phyloP scores from a whole-genome alignment of 495 filamentous ascomycete species.

The Penicillium turbatum region DNA sequence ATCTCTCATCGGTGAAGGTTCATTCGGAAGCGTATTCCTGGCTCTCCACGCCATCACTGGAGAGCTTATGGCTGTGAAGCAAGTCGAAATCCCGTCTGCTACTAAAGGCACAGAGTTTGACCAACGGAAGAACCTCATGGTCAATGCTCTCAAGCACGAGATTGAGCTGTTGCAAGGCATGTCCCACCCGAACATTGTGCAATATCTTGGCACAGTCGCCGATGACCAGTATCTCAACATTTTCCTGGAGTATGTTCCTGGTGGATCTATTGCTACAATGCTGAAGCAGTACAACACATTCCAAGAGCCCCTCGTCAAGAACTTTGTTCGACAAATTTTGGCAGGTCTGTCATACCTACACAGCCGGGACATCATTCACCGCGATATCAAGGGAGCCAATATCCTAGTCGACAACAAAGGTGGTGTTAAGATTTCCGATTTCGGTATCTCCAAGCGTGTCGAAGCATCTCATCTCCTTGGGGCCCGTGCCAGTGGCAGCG shows the following conservation, averaged over 20 bases:
- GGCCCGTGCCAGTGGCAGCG: slow-evolving; percentile 47
- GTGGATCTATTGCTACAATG: slow-evolving; percentile 96
- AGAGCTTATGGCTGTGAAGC: slow-evolving; percentile 97
- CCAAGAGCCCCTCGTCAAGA: slow-evolving; percentile 87
- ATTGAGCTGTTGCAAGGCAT: slow-evolving; percentile 92
- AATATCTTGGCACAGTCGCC: slow-evolving; percentile 90
- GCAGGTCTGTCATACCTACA: slow-evolving; percentile 94
- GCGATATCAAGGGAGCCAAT: slow-evolving; percentile 98
- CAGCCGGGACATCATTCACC: slow-evolving; percentile 92
- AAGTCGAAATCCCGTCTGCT: slow-evolving; percentile 86
- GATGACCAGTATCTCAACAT: slow-evolving; percentile 94
- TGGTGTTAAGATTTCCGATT: slow-evolving; percentile 98
- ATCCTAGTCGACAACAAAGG: slow-evolving; percentile 99
- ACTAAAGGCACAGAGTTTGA: slow-evolving; percentile 76
- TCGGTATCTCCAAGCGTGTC: slow-evolving; percentile 97
- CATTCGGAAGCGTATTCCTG: slow-evolving; percentile 94
- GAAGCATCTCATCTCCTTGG: slow-evolving; percentile 67
- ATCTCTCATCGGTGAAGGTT: slow-evolving; percentile 91
- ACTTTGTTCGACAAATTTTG: slow-evolving; percentile 95
- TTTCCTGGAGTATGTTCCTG: slow-evolving; percentile 98
- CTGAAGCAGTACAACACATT: slow-evolving; percentile 96
- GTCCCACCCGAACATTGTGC: slow-evolving; percentile 95
- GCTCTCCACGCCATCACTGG: slow-evolving; percentile 96
- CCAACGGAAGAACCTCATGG: slow-evolving; percentile 93
- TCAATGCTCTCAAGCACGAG: slow-evolving; percentile 92